phyloP scores from a whole-genome alignment of 1,284 basidiomycete species.

The Nidula niveotomentosa region DNA sequence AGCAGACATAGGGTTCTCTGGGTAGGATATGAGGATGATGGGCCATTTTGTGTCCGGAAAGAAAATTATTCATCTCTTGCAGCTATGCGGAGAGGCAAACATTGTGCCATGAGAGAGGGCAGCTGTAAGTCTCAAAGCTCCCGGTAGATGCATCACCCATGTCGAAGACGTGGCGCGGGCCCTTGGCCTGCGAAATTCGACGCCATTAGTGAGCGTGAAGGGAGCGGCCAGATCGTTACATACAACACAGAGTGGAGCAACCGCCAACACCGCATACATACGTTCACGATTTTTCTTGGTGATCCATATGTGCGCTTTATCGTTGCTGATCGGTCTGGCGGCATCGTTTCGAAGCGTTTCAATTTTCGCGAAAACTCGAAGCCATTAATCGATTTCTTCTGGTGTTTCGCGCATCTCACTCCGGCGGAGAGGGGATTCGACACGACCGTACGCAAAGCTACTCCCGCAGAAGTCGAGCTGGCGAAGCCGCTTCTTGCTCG shows the following conservation, averaged over 20 bases:
- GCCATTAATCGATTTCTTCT: constrained; percentile 18
- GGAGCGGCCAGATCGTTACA: neutral
- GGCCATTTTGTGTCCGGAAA: too few species aligned
- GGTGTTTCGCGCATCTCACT: constrained; percentile 14
- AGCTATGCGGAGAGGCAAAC: too few species aligned
- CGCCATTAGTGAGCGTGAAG: too few species aligned
- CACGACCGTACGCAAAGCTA: constrained; percentile 10
- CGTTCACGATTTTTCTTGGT: neutral
- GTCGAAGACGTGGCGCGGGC: too few species aligned
- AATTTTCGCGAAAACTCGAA: neutral
- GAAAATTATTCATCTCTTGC: too few species aligned
- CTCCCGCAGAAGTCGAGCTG: constrained; percentile 6
- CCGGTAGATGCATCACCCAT: too few species aligned
- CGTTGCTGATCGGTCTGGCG: neutral
- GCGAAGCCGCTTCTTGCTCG: neutral
- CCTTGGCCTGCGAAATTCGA: too few species aligned
- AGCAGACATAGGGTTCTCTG: too few species aligned
- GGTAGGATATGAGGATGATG: too few species aligned
- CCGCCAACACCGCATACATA: neutral
- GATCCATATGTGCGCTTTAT: neutral
- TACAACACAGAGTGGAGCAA: neutral
- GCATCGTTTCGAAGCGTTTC: neutral
- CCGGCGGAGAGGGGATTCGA: constrained; percentile 17
- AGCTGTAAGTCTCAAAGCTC: too few species aligned
- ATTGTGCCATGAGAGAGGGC: too few species aligned